Conservation (phyloP, 2,329 filamentous ascomycete species). For the Aspergillus brunneoviolaceus region DNA sequence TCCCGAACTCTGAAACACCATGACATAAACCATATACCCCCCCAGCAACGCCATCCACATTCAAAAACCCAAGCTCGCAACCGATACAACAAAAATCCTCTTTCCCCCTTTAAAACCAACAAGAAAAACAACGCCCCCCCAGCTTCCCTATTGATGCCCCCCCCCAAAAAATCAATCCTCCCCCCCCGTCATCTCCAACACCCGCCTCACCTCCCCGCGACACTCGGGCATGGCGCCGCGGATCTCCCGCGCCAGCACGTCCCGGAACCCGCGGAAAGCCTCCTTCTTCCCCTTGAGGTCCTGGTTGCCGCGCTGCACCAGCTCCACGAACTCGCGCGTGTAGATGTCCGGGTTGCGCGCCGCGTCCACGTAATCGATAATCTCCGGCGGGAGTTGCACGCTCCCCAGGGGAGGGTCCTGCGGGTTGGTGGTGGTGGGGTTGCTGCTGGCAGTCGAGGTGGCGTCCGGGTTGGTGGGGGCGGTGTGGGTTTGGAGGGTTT, state of each 20-base stretch:
- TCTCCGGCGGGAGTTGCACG: constrained; percentile 59
- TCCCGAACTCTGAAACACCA: background rate
- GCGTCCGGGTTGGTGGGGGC: constrained; percentile 32
- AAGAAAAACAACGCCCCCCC: no score
- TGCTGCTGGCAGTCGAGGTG: constrained; percentile 32
- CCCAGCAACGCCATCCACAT: background rate
- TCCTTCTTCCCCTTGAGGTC: constrained; percentile 61
- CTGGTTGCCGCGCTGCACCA: constrained; percentile 62
- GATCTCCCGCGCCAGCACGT: constrained; percentile 60
- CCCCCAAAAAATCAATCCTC: background rate
- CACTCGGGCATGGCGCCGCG: constrained; percentile 59
- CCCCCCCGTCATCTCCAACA: constrained; percentile 44
- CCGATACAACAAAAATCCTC: background rate
- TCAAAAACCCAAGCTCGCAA: background rate
- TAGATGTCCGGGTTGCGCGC: constrained; percentile 67
- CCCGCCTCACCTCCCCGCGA: constrained; percentile 52
- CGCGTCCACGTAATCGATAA: constrained; percentile 62
- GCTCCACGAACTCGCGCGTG: constrained; percentile 64
- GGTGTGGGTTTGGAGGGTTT: constrained; percentile 49
- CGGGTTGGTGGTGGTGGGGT: constrained; percentile 20
- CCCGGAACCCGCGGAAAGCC: constrained; percentile 58
- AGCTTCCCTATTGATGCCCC: no score
- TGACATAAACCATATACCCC: background rate
- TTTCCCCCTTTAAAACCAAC: background rate
- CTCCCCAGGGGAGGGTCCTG: constrained; percentile 48